A percentile compares a stretch with the other conserved stretches of the same genome.
These are phyloP conservation scores for Paraleonurus japonicus DNA, from an alignment of 257 asterid genomes.

Conservation along the genomic window DNA sequence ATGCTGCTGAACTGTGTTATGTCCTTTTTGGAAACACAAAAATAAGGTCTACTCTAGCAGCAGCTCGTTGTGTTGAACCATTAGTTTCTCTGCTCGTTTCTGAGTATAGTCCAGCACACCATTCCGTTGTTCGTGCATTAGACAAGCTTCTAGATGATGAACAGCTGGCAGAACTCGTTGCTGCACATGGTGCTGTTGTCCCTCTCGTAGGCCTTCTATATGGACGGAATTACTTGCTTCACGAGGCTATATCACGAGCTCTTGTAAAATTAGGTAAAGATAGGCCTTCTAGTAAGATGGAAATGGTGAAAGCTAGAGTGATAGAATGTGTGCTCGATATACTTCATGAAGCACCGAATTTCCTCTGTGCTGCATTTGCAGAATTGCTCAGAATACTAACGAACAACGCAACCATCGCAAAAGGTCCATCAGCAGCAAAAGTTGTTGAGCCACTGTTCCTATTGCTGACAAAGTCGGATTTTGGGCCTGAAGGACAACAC, in stretches of 20 bases:
- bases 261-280: slow-evolving; percentile 95
- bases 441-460: slow-evolving; percentile 87
- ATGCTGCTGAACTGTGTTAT: slow-evolving; percentile 87
- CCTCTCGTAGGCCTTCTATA: slow-evolving; percentile 91
- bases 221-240: slow-evolving; percentile 78
- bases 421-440: slow-evolving; percentile 95
- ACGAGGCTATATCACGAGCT: slow-evolving; percentile 90
- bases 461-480: slow-evolving; percentile 67
- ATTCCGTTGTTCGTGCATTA: slow-evolving; percentile 82
- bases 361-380: slow-evolving; percentile 87
- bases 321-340: slow-evolving; percentile 77
- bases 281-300: slow-evolving; percentile 92
- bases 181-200: slow-evolving; percentile 94
- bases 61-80: slow-evolving; percentile 96
- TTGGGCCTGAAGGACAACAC: slow-evolving; percentile 96
- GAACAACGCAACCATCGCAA: slow-evolving; percentile 91
- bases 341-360: slow-evolving; percentile 92
- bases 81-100: slow-evolving; percentile 81
- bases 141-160: slow-evolving; percentile 92
- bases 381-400: slow-evolving; percentile 94
- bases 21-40: slow-evolving; percentile 91
- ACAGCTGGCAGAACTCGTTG: slow-evolving; percentile 92
- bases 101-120: slow-evolving; percentile 82
- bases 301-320: slow-evolving; percentile 95
- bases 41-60: slow-evolving; percentile 88